These are phyloP conservation scores for Dipteronia dyeriana DNA, from an alignment of 345 rosid genomes.

Conservation along the genomic window DNA sequence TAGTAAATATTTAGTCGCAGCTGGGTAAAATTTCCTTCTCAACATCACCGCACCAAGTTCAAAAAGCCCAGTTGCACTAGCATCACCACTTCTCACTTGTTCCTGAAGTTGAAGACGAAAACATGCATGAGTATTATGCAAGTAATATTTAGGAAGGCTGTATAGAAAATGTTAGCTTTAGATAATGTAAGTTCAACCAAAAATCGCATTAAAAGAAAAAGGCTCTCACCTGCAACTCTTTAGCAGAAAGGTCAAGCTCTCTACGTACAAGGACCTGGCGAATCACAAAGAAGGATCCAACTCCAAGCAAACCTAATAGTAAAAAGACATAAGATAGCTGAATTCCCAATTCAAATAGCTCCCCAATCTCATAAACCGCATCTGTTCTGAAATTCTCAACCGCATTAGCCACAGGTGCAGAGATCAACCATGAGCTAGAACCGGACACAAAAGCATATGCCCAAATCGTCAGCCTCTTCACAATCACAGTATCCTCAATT, in stretches of 20 bases:
- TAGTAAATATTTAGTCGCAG: conserved; percentile 78
- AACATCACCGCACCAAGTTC: conserved; percentile 98
- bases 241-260: conserved; percentile 98
- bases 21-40: conserved; percentile 87
- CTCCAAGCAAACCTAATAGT: conserved; percentile 80
- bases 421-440: conserved; percentile 47
- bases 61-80: conserved; percentile 86
- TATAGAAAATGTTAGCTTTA: not conserved
- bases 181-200: conserved; percentile 3
- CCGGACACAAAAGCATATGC: conserved; percentile 49
- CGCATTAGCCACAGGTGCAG: conserved; percentile 67
- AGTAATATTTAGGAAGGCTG: not conserved
- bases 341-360: conserved; percentile 84
- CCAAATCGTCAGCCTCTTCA: conserved; percentile 43
- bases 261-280: conserved; percentile 95
- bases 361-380: conserved; percentile 70
- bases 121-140: not conserved
- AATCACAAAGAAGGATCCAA: conserved; percentile 82
- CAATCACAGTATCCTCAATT: conserved; percentile 28
- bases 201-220: not conserved
- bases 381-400: conserved; percentile 41
- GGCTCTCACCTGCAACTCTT: conserved; percentile 75
- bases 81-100: conserved; percentile 99
- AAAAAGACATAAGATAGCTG: conserved; percentile 86
- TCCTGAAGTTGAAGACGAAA: conserved; percentile 64